Percentiles rank a stretch among this genome's conserved stretches.
These are phyloP conservation scores for Trichoderma pleuroti DNA, from an alignment of 2,329 filamentous ascomycete genomes.

Conservation along the genomic window DNA sequence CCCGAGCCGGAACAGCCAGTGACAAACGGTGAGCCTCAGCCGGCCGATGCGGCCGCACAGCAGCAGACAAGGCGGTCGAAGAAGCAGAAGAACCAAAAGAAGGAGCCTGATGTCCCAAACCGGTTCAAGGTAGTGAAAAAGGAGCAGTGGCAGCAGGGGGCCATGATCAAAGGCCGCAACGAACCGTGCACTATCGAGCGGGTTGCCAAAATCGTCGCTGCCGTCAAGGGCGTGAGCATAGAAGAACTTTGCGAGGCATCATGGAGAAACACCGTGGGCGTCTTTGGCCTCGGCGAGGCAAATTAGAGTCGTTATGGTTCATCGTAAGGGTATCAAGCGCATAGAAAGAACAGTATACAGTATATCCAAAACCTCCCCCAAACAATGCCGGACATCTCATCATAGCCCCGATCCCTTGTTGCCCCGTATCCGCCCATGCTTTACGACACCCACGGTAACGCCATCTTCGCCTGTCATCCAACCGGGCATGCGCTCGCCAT, in stretches of 20 bases:
- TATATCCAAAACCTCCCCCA: conserved; percentile 24
- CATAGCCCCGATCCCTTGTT: conserved; percentile 54
- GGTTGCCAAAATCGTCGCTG: conserved; percentile 84
- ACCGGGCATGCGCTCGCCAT: conserved; percentile 75
- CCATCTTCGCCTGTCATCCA: conserved; percentile 90
- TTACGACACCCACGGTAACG: conserved; percentile 69
- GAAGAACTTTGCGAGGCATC: conserved; percentile 83
- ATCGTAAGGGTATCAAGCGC: conserved; percentile 31
- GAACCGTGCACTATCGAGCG: conserved; percentile 84
- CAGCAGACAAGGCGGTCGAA: conserved; percentile 32
- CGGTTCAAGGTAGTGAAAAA: conserved; percentile 87
- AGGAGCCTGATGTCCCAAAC: conserved; percentile 63
- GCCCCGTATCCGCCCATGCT: conserved; percentile 60
- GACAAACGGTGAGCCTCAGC: conserved; percentile 24
- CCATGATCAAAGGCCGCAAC: conserved; percentile 92
- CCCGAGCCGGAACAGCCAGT: conserved; percentile 24
- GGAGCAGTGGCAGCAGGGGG: conserved; percentile 84
- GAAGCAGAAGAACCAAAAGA: conserved; percentile 52
- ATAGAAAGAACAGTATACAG: conserved; percentile 22
- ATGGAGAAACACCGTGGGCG: conserved; percentile 75
- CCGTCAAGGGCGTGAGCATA: conserved; percentile 73
- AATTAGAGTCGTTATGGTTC: conserved; percentile 8
- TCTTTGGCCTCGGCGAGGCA: conserved; percentile 64
- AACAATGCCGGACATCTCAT: conserved; percentile 24
- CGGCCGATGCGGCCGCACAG: conserved; percentile 20